These are phyloP conservation scores for Pichia sp. DNA, from an alignment of 1,139 yeast species.

Conservation along the genomic window DNA sequence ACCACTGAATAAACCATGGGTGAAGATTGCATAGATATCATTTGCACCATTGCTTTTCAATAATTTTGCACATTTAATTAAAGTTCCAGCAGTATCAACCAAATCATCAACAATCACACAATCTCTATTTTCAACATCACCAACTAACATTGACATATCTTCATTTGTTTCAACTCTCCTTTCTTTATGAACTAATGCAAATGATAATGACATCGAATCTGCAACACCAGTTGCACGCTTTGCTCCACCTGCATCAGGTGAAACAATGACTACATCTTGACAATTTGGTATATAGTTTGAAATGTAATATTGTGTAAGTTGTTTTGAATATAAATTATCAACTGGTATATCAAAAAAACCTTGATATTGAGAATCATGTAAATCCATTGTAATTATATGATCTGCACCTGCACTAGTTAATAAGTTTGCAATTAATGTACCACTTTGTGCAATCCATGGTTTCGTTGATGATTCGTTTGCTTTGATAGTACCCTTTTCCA, in stretches of 20 bases:
- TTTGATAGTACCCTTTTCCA: slow-evolving; percentile 14
- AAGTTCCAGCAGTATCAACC: slow-evolving; percentile 89
- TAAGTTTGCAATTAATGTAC: slow-evolving; percentile 84
- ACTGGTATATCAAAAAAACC: slow-evolving; percentile 92
- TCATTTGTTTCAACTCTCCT: slow-evolving; percentile 47
- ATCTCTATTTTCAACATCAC: slow-evolving; percentile 77
- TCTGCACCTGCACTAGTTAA: slow-evolving; percentile 94
- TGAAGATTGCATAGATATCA: slow-evolving; percentile 78
- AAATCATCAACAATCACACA: slow-evolving; percentile 89
- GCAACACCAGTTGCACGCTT: slow-evolving; percentile 93
- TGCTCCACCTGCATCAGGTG: slow-evolving; percentile 98
- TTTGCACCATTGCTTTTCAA: slow-evolving; percentile 90
- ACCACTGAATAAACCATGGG: slow-evolving; percentile 92
- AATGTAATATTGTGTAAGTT: slow-evolving; percentile 75
- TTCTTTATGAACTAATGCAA: slow-evolving; percentile 95
- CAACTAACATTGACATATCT: slow-evolving; percentile 61
- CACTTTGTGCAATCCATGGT: slow-evolving; percentile 95
- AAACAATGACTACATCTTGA: slow-evolving; percentile 76
- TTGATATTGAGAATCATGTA: slow-evolving; percentile 93
- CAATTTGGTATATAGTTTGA: slow-evolving; percentile 65
- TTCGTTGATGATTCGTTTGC: slow-evolving; percentile 55
- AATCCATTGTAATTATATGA: slow-evolving; percentile 93
- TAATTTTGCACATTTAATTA: slow-evolving; percentile 84
- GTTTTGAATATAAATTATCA: slow-evolving; percentile 82
- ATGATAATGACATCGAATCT: slow-evolving; percentile 79